Percentiles rank a stretch among this genome's conserved stretches.
phyloP scores from a whole-genome alignment of 495 filamentous ascomycete genomes.

The Penicillium angulare region DNA sequence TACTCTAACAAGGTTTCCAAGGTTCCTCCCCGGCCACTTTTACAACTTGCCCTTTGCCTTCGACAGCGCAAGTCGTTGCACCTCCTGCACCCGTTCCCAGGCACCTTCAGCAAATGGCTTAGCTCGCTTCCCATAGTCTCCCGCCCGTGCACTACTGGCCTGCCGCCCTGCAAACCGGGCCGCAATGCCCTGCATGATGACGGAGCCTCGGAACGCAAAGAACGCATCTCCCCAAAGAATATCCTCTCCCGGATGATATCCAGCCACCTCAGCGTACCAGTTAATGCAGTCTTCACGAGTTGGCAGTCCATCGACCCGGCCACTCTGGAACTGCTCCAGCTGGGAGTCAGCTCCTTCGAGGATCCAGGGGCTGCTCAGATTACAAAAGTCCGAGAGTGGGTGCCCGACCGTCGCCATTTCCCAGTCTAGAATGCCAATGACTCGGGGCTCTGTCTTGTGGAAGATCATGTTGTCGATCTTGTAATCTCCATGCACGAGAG shows the following conservation, averaged over 20 bases:
- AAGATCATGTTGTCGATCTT: constrained; percentile 98
- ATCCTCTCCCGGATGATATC: constrained; percentile 61
- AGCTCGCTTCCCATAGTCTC: constrained; percentile 64
- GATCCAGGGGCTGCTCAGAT: constrained; percentile 70
- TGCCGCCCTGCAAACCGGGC: constrained; percentile 80
- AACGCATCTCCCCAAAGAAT: constrained; percentile 64
- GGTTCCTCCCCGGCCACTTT: neutral
- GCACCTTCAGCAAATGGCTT: constrained; percentile 67
- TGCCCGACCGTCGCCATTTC: constrained; percentile 97
- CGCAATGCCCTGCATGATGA: constrained; percentile 94
- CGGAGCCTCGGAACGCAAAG: constrained; percentile 62
- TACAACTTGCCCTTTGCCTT: constrained; percentile 55
- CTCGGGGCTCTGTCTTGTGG: constrained; percentile 79
- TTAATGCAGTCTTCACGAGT: constrained; percentile 61
- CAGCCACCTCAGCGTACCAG: constrained; percentile 76
- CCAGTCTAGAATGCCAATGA: constrained; percentile 96
- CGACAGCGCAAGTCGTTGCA: constrained; percentile 26
- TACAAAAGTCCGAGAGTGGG: constrained; percentile 83
- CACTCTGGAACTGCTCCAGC: constrained; percentile 55
- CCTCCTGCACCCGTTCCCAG: constrained; percentile 63
- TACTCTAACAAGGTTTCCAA: neutral
- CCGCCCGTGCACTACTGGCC: constrained; percentile 83
- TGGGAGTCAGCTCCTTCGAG: constrained; percentile 43
- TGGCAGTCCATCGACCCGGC: constrained; percentile 71
- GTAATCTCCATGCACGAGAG: constrained; percentile 91